Conservation (phyloP, 2,329 filamentous ascomycete species). For the Pezizomycotina sp. region DNA sequence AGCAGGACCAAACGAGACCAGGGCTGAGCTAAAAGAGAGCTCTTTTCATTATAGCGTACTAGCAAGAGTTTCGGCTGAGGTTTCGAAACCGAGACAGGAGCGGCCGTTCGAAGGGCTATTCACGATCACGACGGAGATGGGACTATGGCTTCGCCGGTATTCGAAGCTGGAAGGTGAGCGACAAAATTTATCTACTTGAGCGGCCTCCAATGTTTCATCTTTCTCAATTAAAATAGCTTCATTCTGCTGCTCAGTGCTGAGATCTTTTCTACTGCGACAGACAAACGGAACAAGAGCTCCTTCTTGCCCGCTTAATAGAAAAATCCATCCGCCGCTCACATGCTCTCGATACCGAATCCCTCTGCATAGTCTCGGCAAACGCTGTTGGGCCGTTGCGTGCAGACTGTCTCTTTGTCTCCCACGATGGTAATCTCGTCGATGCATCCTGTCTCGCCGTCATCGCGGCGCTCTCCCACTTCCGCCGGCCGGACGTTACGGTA, state of each 20-base stretch:
- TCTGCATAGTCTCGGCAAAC: conserved; percentile 77
- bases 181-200: too few species aligned
- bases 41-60: conserved; percentile 44
- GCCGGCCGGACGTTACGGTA: conserved; percentile 74
- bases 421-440: conserved; percentile 81
- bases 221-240: conserved; percentile 3
- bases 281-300: conserved; percentile 65
- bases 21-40: conserved; percentile 1
- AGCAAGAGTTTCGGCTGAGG: conserved; percentile 72
- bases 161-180: conserved; percentile 59
- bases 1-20: neutral
- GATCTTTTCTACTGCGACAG: conserved; percentile 29
- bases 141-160: conserved; percentile 83
- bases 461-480: conserved; percentile 77
- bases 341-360: conserved; percentile 84
- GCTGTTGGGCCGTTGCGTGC: conserved; percentile 87
- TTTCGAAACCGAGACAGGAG: conserved; percentile 69
- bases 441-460: conserved; percentile 73
- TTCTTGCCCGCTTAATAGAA: conserved; percentile 77
- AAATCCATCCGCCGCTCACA: conserved; percentile 85
- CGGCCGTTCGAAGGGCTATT: conserved; percentile 92
- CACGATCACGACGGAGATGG: conserved; percentile 77
- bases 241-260: conserved; percentile 20
- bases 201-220: neutral
- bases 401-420: conserved; percentile 78